A percentile compares a stretch with the other conserved stretches of the same genome.
Conservation (phyloP, 805 yeast genomes). For the Alloascoidea africana region DNA sequence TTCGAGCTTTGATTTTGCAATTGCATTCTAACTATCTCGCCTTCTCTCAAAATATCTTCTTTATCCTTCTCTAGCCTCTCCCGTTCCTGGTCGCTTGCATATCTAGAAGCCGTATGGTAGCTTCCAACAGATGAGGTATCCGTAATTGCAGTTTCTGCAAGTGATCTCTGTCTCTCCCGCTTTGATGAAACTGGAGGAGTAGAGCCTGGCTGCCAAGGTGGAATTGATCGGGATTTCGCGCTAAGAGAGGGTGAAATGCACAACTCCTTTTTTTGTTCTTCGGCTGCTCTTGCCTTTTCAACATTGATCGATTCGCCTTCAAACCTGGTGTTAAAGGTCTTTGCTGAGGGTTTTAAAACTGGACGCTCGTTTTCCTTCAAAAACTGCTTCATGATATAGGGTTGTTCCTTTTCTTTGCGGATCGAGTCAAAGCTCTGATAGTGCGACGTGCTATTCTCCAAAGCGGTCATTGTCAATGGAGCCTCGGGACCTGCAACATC, state of each 20-base stretch:
- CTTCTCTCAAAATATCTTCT: background rate
- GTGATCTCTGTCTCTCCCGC: background rate
- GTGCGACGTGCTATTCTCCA: background rate
- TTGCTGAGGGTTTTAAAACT: no score
- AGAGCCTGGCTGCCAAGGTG: no score
- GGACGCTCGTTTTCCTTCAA: no score
- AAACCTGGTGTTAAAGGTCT: background rate
- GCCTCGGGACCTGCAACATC: background rate
- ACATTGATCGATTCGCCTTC: background rate
- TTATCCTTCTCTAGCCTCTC: background rate
- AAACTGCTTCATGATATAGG: background rate
- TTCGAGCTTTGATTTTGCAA: background rate
- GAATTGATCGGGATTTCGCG: background rate
- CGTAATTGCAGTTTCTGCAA: conserved; percentile 1
- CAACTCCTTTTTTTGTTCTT: no score
- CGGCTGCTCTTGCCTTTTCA: background rate
- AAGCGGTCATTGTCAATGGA: background rate
- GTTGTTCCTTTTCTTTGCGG: background rate
- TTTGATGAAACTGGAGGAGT: no score
- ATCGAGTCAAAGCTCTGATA: background rate
- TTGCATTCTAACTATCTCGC: background rate
- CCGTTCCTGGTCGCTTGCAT: background rate
- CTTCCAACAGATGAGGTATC: background rate
- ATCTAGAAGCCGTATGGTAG: background rate
- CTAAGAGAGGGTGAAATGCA: no score